phyloP scores from a whole-genome alignment of 257 asterid genomes.

The Solanum tacnaense region DNA sequence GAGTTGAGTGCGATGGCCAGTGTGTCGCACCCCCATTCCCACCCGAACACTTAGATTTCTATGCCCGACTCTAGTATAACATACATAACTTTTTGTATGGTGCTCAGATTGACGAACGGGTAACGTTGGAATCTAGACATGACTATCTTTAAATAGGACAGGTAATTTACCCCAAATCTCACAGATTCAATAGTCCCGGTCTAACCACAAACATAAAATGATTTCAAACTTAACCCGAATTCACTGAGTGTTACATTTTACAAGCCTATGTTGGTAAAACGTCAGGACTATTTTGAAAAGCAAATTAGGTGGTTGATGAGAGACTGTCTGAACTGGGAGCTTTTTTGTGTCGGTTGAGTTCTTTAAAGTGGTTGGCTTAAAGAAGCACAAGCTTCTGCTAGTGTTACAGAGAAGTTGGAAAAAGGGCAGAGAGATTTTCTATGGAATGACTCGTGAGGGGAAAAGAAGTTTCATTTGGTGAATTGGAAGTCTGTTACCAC shows the following conservation, averaged over 20 bases:
- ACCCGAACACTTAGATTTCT: not conserved
- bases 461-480: not conserved
- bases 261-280: not conserved
- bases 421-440: not conserved
- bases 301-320: not conserved
- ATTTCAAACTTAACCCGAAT: not conserved
- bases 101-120: not conserved
- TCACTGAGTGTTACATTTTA: not conserved
- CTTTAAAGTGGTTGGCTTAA: not conserved
- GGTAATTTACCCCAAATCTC: not conserved
- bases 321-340: not conserved
- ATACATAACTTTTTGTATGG: not conserved
- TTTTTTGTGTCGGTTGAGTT: not conserved
- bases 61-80: not conserved
- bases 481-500: not conserved
- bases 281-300: not conserved
- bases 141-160: not conserved
- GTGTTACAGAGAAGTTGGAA: not conserved
- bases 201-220: not conserved
- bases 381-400: not conserved
- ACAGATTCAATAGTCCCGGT: not conserved
- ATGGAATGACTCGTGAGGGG: not conserved
- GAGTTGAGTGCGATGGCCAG: not conserved
- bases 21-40: not conserved
- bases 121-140: not conserved